Conservation (phyloP, 306 rosid genomes). For the Cucumis sativus region DNA sequence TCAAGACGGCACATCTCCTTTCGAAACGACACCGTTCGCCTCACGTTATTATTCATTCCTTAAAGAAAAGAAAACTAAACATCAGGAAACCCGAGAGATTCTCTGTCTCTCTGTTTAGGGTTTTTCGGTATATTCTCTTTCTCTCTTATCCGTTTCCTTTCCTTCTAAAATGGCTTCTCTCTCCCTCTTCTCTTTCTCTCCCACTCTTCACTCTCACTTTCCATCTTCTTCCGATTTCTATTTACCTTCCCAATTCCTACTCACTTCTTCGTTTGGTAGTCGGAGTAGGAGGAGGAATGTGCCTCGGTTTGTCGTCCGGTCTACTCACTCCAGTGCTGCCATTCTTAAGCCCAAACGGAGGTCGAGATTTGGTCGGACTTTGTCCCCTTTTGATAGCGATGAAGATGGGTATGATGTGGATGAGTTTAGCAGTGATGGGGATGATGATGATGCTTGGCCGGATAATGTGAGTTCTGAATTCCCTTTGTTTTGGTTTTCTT, state of each 20-base stretch:
- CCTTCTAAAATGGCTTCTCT: constrained; percentile 29
- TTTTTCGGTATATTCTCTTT: constrained; percentile 61
- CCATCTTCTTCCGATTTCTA: constrained; percentile 12
- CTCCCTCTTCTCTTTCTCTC: constrained; percentile 26
- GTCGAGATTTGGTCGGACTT: constrained; percentile 37
- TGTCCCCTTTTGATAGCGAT: constrained; percentile 44
- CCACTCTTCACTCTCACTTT: constrained; percentile 7
- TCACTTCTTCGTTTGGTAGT: not conserved
- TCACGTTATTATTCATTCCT: not conserved
- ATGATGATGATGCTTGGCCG: constrained; percentile 19
- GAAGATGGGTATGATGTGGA: constrained; percentile 20
- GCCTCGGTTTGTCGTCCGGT: constrained; percentile 29
- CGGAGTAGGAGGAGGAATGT: constrained; percentile 1
- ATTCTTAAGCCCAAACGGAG: constrained; percentile 60
- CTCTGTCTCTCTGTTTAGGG: constrained; percentile 32
- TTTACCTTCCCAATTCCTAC: not conserved
- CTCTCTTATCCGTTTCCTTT: not conserved
- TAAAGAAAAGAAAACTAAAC: not conserved
- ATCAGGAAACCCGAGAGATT: not conserved
- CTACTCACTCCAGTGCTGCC: constrained; percentile 66
- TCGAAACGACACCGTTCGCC: not conserved
- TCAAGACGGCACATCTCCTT: not conserved
- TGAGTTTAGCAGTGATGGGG: constrained; percentile 7
- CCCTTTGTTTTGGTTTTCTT: not conserved
- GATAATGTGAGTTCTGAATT: constrained; percentile 38